Base-by-base conservation (phyloP, 2,329 filamentous ascomycete species). In the Gyromitra esculenta region DNA sequence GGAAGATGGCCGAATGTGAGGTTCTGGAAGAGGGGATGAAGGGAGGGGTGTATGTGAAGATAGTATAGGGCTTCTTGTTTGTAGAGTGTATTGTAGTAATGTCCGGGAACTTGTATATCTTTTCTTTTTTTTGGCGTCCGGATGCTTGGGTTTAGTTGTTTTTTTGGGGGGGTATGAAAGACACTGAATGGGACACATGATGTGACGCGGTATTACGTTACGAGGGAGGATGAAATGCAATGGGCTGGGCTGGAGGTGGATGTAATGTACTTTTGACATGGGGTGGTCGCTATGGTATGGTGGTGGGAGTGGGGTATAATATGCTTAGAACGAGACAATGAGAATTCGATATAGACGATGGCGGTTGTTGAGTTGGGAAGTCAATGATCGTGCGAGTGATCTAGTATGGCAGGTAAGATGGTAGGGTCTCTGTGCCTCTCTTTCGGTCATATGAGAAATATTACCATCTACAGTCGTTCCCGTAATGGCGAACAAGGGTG, bases 1-100 rank as follows among this genome's bases (percentile, higher is more conserved):
- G 89, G 89, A 85, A 75, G 85, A 83, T 48, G 83, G 81, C 13
- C 82, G 80, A 11, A 81, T 79, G 7, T 56, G 35, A 25, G 37
- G 56, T 60, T 48, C 41, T 41, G 54, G 57, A 54, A 8, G 2
- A 15, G 35, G 57, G 6, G 56, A 18, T 11, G 37, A 45, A 31
- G 48, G n/a, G 25, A 31, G 48, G n/a, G 25, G 11, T 21, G 18
- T 21, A 21, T 21, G 31, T 35, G 48, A 11, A 43, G 57, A 13
- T 45, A 56, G 48, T 35, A 15, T 15, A 18, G 52, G 18, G 25
- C 9, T 31, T 2, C 7, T 54, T 18, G 4, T 18, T 7, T 31
- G 8, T 11, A 18, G 11, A 15, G 5, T 62, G 54, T 59, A 59
- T 8, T 59, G 13, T 59, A 59, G 5, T 41, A 21, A 62, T 62